Percentiles rank a stretch among this genome's conserved stretches.
These are phyloP conservation scores for Plectosphaerella cucumerina DNA, from an alignment of 2,329 filamentous ascomycete species.

Conservation along the genomic window DNA sequence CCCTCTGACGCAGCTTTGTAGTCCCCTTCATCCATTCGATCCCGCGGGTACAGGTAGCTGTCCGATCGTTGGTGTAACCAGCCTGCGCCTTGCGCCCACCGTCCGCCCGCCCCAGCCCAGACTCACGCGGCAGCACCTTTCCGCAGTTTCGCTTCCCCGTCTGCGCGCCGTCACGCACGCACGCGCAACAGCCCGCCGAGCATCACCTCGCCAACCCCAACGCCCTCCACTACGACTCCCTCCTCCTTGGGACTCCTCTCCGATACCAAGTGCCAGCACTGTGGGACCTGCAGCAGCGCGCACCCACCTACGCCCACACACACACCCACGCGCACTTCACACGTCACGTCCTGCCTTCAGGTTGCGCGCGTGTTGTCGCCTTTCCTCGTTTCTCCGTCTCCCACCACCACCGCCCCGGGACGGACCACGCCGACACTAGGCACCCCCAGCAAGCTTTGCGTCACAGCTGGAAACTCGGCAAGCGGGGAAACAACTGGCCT, in stretches of 20 bases:
- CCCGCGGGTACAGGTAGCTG: conserved; percentile 5
- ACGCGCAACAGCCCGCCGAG: neutral
- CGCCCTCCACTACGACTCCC: neutral
- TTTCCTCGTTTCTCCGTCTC: conserved; percentile 19
- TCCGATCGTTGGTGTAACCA: conserved; percentile 14
- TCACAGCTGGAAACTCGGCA: conserved; percentile 41
- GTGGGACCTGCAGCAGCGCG: conserved; percentile 30
- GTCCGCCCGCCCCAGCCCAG: neutral
- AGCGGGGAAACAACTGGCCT: conserved; percentile 26
- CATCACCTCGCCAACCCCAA: neutral
- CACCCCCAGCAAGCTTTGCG: conserved; percentile 18
- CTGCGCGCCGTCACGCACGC: no score
- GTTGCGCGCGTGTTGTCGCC: neutral
- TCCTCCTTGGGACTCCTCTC: conserved; percentile 1
- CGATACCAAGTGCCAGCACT: conserved; percentile 16
- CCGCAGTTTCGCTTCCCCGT: neutral
- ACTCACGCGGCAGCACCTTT: no score
- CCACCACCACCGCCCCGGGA: conserved; percentile 19
- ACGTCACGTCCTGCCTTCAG: conserved; percentile 22
- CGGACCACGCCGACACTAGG: conserved; percentile 10
- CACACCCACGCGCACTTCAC: conserved; percentile 19
- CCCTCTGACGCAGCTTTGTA: conserved; percentile 34
- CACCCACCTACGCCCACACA: conserved; percentile 23
- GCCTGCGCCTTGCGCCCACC: neutral
- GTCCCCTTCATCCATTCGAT: conserved; percentile 13